Evolutionary conservation across 441 rosid species (phyloP).

Genomic region (Eutrema salsugineum): DNA sequence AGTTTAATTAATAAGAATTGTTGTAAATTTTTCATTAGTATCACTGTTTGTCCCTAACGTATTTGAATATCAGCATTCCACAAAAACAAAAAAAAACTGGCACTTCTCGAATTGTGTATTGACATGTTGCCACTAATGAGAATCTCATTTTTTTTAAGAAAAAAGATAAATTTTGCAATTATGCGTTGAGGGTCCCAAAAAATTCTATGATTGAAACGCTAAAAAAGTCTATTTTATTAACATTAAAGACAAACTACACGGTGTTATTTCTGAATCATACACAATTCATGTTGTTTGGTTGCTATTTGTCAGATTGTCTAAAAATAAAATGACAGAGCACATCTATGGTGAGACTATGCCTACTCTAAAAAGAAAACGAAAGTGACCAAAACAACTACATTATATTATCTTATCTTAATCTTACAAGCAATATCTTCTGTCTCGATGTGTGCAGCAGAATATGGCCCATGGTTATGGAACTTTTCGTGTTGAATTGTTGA

Average conservation of each 20-base stretch:
- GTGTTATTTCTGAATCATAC: constrained; percentile 18
- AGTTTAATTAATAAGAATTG: constrained; percentile 8
- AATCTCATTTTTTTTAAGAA: neutral
- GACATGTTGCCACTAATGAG: constrained; percentile 17
- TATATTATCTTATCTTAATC: constrained; percentile 22
- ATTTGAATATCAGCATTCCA: neutral
- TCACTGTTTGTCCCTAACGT: neutral
- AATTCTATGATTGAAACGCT: constrained; percentile 26
- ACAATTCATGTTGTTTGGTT: constrained; percentile 24
- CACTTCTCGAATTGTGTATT: constrained; percentile 11
- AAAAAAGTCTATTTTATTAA: neutral
- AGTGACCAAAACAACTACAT: constrained; percentile 12
- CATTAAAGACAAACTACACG: constrained; percentile 20
- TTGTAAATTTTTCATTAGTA: neutral
- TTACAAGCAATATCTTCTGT: constrained; percentile 12
- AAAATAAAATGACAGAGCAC: constrained; percentile 24
- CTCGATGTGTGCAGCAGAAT: constrained; percentile 19
- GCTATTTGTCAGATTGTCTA: constrained; percentile 30
- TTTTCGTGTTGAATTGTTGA: neutral
- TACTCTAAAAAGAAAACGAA: constrained; percentile 28
- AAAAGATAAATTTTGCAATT: neutral
- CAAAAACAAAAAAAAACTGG: neutral
- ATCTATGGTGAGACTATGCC: constrained; percentile 26
- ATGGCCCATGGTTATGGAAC: constrained; percentile 19
- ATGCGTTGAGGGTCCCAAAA: constrained; percentile 23